These are phyloP conservation scores for Cantharellus cinnabarinus DNA, from an alignment of 768 basidiomycete genomes.

Conservation along the genomic window DNA sequence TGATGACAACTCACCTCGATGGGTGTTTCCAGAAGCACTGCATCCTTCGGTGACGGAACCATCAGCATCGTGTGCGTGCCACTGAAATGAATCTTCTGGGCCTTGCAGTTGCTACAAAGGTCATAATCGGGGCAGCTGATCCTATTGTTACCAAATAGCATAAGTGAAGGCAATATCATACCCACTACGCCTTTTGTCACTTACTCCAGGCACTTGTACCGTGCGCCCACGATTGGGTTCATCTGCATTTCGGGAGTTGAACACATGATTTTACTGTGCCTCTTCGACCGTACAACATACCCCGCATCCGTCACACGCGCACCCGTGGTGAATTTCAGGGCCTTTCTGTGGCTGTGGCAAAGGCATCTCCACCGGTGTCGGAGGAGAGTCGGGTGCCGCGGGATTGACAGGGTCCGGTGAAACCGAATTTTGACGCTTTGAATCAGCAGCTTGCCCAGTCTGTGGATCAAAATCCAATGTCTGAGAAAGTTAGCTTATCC, in stretches of 20 bases:
- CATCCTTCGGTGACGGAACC: not conserved
- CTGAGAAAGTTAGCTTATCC: no score
- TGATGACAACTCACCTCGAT: not conserved
- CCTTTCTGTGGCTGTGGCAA: not conserved
- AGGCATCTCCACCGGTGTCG: no score
- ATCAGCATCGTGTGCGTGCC: not conserved
- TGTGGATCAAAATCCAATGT: no score
- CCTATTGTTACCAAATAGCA: not conserved
- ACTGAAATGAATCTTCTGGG: not conserved
- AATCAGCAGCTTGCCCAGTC: no score
- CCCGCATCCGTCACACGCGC: slow-evolving; percentile 7
- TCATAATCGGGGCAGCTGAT: slow-evolving; percentile 6
- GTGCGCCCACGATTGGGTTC: slow-evolving; percentile 1
- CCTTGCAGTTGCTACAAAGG: slow-evolving; percentile 4
- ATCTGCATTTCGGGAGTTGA: not conserved
- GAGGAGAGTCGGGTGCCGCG: no score
- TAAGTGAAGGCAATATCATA: not conserved
- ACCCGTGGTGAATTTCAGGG: not conserved
- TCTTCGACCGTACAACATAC: not conserved
- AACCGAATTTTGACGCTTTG: no score
- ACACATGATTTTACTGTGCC: not conserved
- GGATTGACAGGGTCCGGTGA: no score
- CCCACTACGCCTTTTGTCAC: not conserved
- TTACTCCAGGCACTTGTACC: slow-evolving; percentile 7
- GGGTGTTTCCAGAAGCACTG: not conserved